phyloP scores from a whole-genome alignment of 2,329 filamentous ascomycete species.

The Sclerotiophoma versabilis region DNA sequence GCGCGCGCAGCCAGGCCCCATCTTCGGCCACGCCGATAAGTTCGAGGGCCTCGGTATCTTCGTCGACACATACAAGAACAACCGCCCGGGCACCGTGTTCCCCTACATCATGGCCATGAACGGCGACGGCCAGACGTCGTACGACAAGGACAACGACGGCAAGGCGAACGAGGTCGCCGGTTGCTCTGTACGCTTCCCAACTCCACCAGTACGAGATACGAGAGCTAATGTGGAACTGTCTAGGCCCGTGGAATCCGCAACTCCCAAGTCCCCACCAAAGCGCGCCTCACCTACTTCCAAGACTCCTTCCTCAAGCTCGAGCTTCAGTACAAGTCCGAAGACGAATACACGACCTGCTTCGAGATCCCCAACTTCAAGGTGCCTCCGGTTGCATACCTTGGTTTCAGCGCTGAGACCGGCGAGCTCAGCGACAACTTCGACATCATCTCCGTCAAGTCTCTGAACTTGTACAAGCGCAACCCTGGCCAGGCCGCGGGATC shows the following conservation, averaged over 20 bases:
- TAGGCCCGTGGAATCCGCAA: constrained; percentile 86
- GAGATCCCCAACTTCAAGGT: constrained; percentile 72
- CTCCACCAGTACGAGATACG: no score
- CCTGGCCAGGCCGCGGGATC: constrained; percentile 28
- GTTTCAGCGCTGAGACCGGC: constrained; percentile 84
- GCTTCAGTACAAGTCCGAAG: constrained; percentile 90
- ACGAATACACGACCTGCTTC: constrained; percentile 91
- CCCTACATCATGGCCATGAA: constrained; percentile 99
- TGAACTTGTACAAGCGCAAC: constrained; percentile 80
- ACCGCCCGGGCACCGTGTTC: constrained; percentile 92
- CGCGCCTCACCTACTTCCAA: constrained; percentile 93
- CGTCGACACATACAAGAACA: constrained; percentile 99
- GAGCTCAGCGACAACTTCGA: constrained; percentile 98
- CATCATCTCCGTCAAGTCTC: constrained; percentile 83
- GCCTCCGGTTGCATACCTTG: constrained; percentile 72
- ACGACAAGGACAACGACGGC: constrained; percentile 94
- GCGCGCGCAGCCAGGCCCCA: constrained; percentile 77
- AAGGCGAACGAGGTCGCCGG: constrained; percentile 92
- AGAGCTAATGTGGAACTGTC: constrained; percentile 16
- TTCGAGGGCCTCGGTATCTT: constrained; percentile 97
- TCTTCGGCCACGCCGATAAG: constrained; percentile 86
- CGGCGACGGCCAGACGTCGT: constrained; percentile 85
- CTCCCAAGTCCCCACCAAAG: constrained; percentile 75
- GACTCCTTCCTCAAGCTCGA: constrained; percentile 91
- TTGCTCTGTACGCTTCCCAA: constrained; percentile 70